These are phyloP conservation scores for Cercospora sesami DNA, from an alignment of 2,329 filamentous ascomycete genomes.

Conservation along the genomic window DNA sequence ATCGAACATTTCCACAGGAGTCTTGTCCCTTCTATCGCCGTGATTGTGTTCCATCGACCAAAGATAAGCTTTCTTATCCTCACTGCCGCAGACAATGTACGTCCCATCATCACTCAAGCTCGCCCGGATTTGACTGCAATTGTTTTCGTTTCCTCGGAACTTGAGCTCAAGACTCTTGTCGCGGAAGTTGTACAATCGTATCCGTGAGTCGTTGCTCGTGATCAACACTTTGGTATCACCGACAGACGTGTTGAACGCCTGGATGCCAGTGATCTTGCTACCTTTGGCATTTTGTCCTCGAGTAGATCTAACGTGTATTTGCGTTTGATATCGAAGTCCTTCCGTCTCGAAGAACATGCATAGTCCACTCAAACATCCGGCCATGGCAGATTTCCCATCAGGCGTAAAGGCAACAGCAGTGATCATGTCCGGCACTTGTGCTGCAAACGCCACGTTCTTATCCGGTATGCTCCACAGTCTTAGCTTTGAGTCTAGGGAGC, in stretches of 20 bases:
- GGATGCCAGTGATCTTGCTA: constrained; percentile 95
- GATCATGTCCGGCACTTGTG: constrained; percentile 78
- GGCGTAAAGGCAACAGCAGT: constrained; percentile 93
- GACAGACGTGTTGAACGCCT: constrained; percentile 63
- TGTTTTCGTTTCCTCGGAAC: constrained; percentile 87
- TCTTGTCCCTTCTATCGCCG: constrained; percentile 71
- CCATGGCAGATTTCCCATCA: constrained; percentile 85
- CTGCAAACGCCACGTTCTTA: constrained; percentile 83
- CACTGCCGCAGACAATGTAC: constrained; percentile 89
- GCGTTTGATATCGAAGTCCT: constrained; percentile 76
- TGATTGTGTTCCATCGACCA: constrained; percentile 71
- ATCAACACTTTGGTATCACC: constrained; percentile 80
- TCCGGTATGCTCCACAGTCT: constrained; percentile 96
- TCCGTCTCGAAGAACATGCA: constrained; percentile 94
- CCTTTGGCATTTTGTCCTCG: constrained; percentile 92
- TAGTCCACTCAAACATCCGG: constrained; percentile 79
- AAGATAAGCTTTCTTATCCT: constrained; percentile 85
- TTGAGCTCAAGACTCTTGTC: constrained; percentile 86
- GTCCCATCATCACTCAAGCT: constrained; percentile 82
- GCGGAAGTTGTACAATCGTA: constrained; percentile 83
- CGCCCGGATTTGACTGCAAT: constrained; percentile 85
- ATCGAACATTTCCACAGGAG: constrained; percentile 84
- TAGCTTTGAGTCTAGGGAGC: constrained; percentile 83
- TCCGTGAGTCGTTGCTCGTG: constrained; percentile 90
- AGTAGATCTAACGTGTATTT: constrained; percentile 90